Base-by-base conservation (phyloP, 2,329 filamentous ascomycete genomes). In the Bipolaris gigantea region DNA sequence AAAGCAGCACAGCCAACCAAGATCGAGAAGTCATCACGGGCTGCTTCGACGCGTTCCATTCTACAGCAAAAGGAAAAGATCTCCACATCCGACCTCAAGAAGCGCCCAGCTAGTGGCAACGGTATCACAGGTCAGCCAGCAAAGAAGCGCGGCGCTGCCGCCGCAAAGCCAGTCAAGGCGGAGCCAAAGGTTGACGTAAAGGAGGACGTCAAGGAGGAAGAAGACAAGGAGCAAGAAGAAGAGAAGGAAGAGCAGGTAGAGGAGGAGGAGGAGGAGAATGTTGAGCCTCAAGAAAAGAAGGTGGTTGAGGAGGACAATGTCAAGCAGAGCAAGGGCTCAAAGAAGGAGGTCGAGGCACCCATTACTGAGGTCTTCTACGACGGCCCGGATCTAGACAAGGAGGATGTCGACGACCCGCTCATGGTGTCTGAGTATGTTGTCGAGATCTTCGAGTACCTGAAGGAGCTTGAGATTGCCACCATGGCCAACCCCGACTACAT, bases 371-470 rank as follows among this genome's bases (percentile, higher is more conserved):
- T 55, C 43, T 55, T 55, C 48, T 52, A 76, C 34, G 59, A 58
- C 9, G 72, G 81, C 19, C 67, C 72, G 1, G 82, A 94, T 65
- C 81, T 97, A 27, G 94, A 97, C 71, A 81, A 80, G 45, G 94
- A 97, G 74, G 94, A 99, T 67, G 74, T 89, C 46, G 91, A 96
- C 63, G 94, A 99, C 71, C 95, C 95, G 23, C 82, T 97, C 66
- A 97, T 99, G 94, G 94, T 95, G 61, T 91, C 94, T 47, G 94
- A 97, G 75, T 99, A 99, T 70, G 92, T 96, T 45, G 88, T 88
- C 56, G 94, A 99, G 72, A 97, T 99, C 71, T 97, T 97, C 72
- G 92, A 97, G 64, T 97, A 99, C 76, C 84, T 97, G 61, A 88
- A 86, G 69, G 87, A 95, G 66, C 84, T 97, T 21, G 94, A 99